Conservation (phyloP, 495 filamentous ascomycete genomes). For the Penicillium bialowiezense region DNA sequence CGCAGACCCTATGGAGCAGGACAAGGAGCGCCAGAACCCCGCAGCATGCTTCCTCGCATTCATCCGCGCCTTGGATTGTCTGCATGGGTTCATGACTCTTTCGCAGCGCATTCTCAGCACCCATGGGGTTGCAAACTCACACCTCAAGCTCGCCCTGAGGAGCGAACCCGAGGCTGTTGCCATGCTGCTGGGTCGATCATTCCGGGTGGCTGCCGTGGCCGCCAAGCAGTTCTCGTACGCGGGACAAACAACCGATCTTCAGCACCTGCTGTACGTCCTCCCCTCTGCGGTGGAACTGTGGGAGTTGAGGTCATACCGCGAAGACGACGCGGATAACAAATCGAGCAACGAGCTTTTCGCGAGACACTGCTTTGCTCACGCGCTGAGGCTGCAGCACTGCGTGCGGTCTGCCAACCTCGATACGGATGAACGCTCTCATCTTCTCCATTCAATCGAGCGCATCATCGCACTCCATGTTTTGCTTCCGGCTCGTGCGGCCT, state of each 20-base stretch:
- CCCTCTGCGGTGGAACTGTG: slow-evolving; percentile 43
- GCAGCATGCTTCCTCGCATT: slow-evolving; percentile 42
- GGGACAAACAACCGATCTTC: slow-evolving; percentile 38
- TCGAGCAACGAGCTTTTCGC: slow-evolving; percentile 44
- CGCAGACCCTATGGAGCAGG: slow-evolving; percentile 34
- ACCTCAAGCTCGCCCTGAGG: slow-evolving; percentile 50
- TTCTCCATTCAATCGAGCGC: slow-evolving; percentile 52
- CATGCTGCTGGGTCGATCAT: slow-evolving; percentile 39
- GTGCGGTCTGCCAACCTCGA: slow-evolving; percentile 32
- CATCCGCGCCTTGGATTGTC: slow-evolving; percentile 36
- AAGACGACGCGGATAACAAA: slow-evolving; percentile 36
- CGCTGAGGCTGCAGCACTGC: slow-evolving; percentile 37
- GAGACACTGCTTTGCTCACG: slow-evolving; percentile 37
- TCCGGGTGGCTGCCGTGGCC: slow-evolving; percentile 37
- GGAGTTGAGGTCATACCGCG: slow-evolving; percentile 40
- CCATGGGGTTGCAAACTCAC: slow-evolving; percentile 46
- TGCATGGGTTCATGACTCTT: slow-evolving; percentile 33
- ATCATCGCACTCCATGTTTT: slow-evolving; percentile 70
- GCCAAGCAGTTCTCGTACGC: slow-evolving; percentile 32
- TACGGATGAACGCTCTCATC: slow-evolving; percentile 36
- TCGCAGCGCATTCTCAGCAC: slow-evolving; percentile 21
- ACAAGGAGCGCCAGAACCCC: slow-evolving; percentile 34
- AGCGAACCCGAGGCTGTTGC: slow-evolving; percentile 48
- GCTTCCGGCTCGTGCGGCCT: slow-evolving; percentile 59
- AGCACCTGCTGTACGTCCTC: slow-evolving; percentile 39